Evolutionary conservation across 768 basidiomycete species (phyloP).

Genomic region (Galerina marginata): DNA sequence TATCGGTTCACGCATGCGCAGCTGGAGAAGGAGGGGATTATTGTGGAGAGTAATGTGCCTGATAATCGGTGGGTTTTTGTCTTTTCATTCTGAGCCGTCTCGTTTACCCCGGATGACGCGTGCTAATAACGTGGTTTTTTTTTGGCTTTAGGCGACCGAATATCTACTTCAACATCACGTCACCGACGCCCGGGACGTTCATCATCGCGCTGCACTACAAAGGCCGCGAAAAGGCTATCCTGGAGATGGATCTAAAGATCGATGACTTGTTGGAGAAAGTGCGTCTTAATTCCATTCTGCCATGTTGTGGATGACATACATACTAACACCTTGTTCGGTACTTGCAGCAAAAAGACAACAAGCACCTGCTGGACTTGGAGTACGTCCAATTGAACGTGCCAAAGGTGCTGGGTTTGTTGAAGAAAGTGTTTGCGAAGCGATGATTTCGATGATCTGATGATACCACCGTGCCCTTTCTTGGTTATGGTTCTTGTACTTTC

Average conservation of each 20-base stretch:
- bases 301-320: background rate
- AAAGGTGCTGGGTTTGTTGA: constrained; percentile 89
- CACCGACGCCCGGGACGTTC: constrained; percentile 96
- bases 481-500: constrained; percentile 1
- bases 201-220: constrained; percentile 99
- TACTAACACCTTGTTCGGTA: constrained; percentile 3
- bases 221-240: constrained; percentile 97
- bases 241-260: constrained; percentile 99
- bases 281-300: constrained; percentile 22
- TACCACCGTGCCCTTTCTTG: constrained; percentile 1
- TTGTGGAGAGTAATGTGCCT: constrained; percentile 98
- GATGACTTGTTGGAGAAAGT: constrained; percentile 98
- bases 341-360: constrained; percentile 96
- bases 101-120: constrained; percentile 2
- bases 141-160: constrained; percentile 77
- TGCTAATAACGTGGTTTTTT: constrained; percentile 13
- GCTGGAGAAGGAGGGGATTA: constrained; percentile 98
- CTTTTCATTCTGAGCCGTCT: background rate
- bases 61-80: constrained; percentile 80
- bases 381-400: constrained; percentile 98
- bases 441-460: constrained; percentile 38
- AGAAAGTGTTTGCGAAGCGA: constrained; percentile 93
- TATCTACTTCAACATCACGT: constrained; percentile 99
- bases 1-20: constrained; percentile 98
- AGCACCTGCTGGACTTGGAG: constrained; percentile 93